Evolutionary conservation across 2,329 filamentous ascomycete species (phyloP).

Genomic region (Trichophyton verrucosum): DNA sequence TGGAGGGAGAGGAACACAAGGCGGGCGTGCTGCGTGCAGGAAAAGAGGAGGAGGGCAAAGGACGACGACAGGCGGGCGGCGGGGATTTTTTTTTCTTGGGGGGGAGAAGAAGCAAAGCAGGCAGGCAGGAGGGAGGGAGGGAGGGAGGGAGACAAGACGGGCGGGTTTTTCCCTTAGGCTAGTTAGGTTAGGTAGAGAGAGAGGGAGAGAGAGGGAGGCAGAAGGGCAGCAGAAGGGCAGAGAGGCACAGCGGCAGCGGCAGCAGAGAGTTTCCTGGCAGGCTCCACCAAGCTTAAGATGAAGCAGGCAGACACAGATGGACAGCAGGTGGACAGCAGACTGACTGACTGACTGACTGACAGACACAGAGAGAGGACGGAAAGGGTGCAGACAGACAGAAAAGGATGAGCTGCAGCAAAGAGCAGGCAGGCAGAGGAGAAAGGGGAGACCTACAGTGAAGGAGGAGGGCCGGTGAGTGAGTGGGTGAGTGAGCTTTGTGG

Average conservation of each 20-base stretch:
- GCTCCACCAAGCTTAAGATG: neutral
- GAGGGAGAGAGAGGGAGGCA: slow-evolving; percentile 14
- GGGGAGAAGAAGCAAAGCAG: neutral
- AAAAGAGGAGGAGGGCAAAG: neutral
- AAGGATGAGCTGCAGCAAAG: neutral
- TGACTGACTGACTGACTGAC: neutral
- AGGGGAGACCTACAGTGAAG: neutral
- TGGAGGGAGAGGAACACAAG: slow-evolving; percentile 9
- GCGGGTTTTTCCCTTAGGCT: no score
- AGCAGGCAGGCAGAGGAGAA: neutral
- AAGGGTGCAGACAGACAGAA: neutral
- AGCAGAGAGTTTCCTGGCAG: slow-evolving; percentile 10
- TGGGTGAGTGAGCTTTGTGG: neutral
- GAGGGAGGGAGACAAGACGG: neutral
- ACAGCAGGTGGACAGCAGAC: neutral
- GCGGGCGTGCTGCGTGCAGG: slow-evolving; percentile 11
- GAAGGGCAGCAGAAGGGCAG: slow-evolving; percentile 5
- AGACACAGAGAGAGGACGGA: neutral
- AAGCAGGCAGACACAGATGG: neutral
- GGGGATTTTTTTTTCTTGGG: neutral
- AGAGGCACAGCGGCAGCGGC: slow-evolving; percentile 6
- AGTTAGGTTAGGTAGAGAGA: slow-evolving; percentile 6
- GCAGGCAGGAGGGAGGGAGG: neutral
- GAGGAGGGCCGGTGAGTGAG: no score
- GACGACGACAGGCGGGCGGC: slow-evolving; percentile 5